Base-by-base conservation (phyloP, 2,329 filamentous ascomycete species). In the Paraphaeosphaeria minitans region DNA sequence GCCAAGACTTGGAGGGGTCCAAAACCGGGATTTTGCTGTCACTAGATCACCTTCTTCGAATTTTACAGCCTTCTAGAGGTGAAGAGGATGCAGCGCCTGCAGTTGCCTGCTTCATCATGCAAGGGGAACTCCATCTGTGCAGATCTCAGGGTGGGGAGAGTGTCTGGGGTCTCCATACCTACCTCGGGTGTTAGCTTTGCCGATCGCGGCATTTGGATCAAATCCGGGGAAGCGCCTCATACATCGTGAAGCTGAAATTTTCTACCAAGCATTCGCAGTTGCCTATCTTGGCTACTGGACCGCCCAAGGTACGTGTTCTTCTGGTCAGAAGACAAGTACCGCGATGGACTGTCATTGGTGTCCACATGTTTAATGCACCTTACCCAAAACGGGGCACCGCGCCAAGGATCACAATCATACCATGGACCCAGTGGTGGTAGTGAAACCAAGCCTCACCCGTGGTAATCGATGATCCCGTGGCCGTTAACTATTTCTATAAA, bases 101-200 rank as follows among this genome's bases (percentile, higher is more conserved):
- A 33, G 12, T 12, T 9, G 27, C 24, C 10, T 46, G 24, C 24
- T 45, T 4, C 19, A n/a, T 5, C 16, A 10, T 21, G 51, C 16
- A 45, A 53, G 24, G n/a, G 5, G 21, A 14, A 2, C 4, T 21
- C 51, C 27, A 19, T 9, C 4, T 53, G 39, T 22, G 6, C 12
- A 24, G 7, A 33, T 33, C 31, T 53, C 4, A 12, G 29, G 39
- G 3, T 33, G 29, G 27, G 22, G 31, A 29, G 5, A 33, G 19
- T 22, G n/a, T 33, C 51, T 33, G 27, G 42, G 51, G 39, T 53
- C 51, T 53, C 27, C n/a, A 53, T 31, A 12, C 39, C 29, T 31
- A 12, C 39, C 29, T 53, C 51, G 31, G 39, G n/a, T 14, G 51
- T 37, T 53, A 53, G 39, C 51, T 24, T 9, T 53, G 51, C 31